These are phyloP conservation scores for Lactarius indigo DNA, from an alignment of 768 basidiomycete genomes.

Conservation along the genomic window DNA sequence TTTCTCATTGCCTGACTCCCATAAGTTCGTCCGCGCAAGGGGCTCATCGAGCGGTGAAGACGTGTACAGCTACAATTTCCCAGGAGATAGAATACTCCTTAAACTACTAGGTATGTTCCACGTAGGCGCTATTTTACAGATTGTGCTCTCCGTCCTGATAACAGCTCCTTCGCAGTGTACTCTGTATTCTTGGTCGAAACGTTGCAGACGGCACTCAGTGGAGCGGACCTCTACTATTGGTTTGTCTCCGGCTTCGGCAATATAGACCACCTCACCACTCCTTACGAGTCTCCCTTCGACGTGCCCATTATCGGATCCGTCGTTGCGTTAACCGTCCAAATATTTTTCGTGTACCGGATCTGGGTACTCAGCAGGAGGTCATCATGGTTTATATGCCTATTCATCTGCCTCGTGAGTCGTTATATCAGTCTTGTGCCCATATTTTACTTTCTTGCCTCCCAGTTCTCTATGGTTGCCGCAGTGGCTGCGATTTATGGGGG, in stretches of 20 bases:
- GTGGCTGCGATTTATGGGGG: background rate
- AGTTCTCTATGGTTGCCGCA: background rate
- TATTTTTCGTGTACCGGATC: slow-evolving; percentile 35
- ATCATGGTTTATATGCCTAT: background rate
- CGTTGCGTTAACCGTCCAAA: slow-evolving; percentile 30
- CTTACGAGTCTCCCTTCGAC: slow-evolving; percentile 29
- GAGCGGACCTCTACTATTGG: slow-evolving; percentile 32
- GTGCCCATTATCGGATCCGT: slow-evolving; percentile 30
- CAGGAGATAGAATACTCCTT: background rate
- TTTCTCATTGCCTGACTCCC: background rate
- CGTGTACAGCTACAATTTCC: slow-evolving; percentile 18
- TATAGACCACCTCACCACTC: slow-evolving; percentile 23
- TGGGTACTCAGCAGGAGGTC: slow-evolving; percentile 11
- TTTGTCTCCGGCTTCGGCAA: slow-evolving; percentile 34
- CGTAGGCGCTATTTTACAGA: background rate
- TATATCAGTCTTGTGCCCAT: background rate
- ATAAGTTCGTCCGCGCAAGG: background rate
- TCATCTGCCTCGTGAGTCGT: slow-evolving; percentile 6
- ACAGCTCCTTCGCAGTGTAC: slow-evolving; percentile 27
- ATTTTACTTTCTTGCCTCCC: background rate
- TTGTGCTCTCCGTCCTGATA: background rate
- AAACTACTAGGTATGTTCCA: slow-evolving; percentile 9
- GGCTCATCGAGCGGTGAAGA: slow-evolving; percentile 2
- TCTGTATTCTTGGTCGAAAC: slow-evolving; percentile 28
- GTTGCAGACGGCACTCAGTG: slow-evolving; percentile 28